These are phyloP conservation scores for Phytophthora constricta DNA, from an alignment of 352 stramenopile genomes.

Conservation along the genomic window DNA sequence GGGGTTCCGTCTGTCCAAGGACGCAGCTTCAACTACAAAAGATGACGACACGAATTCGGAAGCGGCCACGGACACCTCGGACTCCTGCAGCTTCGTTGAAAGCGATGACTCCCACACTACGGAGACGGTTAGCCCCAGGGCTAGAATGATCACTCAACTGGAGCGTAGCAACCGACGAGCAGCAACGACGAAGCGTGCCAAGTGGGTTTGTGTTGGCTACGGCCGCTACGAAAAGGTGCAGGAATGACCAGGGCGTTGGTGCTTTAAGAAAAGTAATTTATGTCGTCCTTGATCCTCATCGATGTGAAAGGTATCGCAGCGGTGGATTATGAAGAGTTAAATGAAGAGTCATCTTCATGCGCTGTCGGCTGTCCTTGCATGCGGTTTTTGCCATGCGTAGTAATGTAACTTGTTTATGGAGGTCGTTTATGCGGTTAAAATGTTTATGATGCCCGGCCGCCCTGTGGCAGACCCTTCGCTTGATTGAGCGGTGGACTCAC, in stretches of 20 bases:
- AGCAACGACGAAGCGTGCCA: constrained; percentile 6
- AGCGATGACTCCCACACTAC: constrained; percentile 21
- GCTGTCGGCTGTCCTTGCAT: no score
- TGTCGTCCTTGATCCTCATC: neutral
- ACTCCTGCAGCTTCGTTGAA: constrained; percentile 26
- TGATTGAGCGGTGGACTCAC: constrained; percentile 6
- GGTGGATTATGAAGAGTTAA: no score
- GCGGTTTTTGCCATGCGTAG: neutral
- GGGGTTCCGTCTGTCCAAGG: constrained; percentile 29
- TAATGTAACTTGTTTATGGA: constrained; percentile 1
- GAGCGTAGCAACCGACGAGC: neutral
- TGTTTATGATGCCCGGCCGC: neutral
- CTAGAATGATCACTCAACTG: neutral
- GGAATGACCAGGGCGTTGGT: neutral
- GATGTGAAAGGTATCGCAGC: no score
- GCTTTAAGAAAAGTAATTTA: constrained; percentile 19
- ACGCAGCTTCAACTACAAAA: constrained; percentile 1
- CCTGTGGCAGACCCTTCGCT: neutral
- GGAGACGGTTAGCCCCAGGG: neutral
- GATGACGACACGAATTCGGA: constrained; percentile 34
- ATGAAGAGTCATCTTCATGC: no score
- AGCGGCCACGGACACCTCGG: constrained; percentile 30
- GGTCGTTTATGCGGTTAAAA: neutral
- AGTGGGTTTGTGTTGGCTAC: constrained; percentile 41
- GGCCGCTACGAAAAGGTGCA: constrained; percentile 33